Conservation (phyloP, 2,329 filamentous ascomycete genomes). For the Pseudogymnoascus sp. region DNA sequence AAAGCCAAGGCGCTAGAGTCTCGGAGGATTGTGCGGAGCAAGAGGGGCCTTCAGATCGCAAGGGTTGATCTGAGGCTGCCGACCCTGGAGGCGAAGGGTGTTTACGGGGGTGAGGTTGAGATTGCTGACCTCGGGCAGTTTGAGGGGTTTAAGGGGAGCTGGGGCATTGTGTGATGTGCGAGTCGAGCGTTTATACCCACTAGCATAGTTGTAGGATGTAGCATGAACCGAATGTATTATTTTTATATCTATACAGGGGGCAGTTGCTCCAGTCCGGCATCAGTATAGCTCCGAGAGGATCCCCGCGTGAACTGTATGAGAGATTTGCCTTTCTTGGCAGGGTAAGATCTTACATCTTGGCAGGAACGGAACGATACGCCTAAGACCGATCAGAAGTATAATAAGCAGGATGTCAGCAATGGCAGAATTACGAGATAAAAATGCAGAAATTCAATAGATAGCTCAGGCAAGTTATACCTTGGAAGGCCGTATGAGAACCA, state of each 20-base stretch:
- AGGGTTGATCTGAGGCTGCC: slow-evolving; percentile 21
- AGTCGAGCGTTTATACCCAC: slow-evolving; percentile 5
- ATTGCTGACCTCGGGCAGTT: slow-evolving; percentile 26
- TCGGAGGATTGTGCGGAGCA: slow-evolving; percentile 16
- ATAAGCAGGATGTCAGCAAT: too few species aligned
- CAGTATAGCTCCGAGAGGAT: neutral
- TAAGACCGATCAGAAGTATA: too few species aligned
- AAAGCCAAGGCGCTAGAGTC: slow-evolving; percentile 40
- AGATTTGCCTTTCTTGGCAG: neutral
- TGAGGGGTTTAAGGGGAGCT: slow-evolving; percentile 23
- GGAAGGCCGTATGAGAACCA: too few species aligned
- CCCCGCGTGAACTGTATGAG: neutral
- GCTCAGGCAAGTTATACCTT: too few species aligned
- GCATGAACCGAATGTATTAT: neutral
- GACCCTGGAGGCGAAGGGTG: slow-evolving; percentile 21
- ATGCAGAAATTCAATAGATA: too few species aligned
- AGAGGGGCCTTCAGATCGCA: slow-evolving; percentile 19
- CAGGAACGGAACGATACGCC: too few species aligned
- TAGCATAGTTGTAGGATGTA: slow-evolving; percentile 4
- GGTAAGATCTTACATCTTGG: too few species aligned
- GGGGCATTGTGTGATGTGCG: slow-evolving; percentile 17
- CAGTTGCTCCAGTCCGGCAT: neutral
- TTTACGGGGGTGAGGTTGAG: slow-evolving; percentile 22
- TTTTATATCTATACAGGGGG: neutral
- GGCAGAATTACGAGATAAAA: too few species aligned